Evolutionary conservation across 1,284 basidiomycete species (phyloP), one percentile per base, ranked within the genome.

Genomic region (Moesziomyces parantarcticus): DNA sequence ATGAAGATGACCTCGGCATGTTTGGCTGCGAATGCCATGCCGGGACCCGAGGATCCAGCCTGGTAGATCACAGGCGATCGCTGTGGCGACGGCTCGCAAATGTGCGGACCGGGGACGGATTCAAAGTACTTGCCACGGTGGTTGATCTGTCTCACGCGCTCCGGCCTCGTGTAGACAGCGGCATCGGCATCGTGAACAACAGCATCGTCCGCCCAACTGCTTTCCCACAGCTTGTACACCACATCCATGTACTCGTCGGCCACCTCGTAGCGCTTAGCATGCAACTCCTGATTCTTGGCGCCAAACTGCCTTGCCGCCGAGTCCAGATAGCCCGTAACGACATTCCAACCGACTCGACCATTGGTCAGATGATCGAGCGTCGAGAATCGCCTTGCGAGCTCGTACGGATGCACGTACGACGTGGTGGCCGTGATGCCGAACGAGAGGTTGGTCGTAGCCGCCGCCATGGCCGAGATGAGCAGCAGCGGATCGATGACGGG

Each of bases 161-260:
- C 58, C 0, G 84, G 84, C 3, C 74, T 63, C 20, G 82, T 76
- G 53, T 78, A 84, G 18, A 83, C 18, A 29, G 40, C 61, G 3
- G 49, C 39, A 11, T 0, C 23, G 0, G 61, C 20, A 21, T 84
- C 81, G 29, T 76, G 66, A 13, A 67, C 45, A 1, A 84, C 78
- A 0, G 84, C 80, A 44, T 84, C 81, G 53, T 85, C 84, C 20
- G 79, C 75, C 84, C 84, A 85, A 14, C 67, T 75, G n/a, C 71
- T 71, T 48, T 84, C 84, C 84, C 84, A 84, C 10, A 85, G 78
- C 77, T 85, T 85, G 79, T 84, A 85, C n/a, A 83, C 72, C 1
- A 83, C 68, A 34, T 71, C 76, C 76, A 78, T 78, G 59, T 78
- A 78, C 44, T 79, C 79, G 49, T 80, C 64, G 1, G 79, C 79